phyloP scores from a whole-genome alignment of 768 basidiomycete genomes.

The Russula brevipes region DNA sequence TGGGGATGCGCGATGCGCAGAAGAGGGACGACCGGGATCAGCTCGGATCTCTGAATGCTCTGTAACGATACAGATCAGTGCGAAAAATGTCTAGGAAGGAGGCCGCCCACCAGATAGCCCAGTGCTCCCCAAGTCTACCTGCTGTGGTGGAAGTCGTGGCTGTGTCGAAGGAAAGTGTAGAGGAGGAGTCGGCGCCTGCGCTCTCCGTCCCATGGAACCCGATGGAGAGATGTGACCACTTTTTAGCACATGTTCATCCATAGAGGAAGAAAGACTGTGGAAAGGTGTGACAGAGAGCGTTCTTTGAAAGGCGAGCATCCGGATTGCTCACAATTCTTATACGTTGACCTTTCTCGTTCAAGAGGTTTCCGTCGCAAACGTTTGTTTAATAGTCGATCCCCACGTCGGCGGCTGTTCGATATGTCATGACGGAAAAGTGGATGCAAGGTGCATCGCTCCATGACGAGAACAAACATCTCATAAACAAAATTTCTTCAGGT shows the following conservation, averaged over 20 bases:
- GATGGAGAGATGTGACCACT: conserved; percentile 8
- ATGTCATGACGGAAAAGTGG: neutral
- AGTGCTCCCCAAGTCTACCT: neutral
- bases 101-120: conserved; percentile 3
- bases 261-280: conserved; percentile 10
- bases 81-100: neutral
- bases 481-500: conserved; percentile 10
- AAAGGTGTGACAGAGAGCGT: conserved; percentile 9
- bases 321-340: conserved; percentile 10
- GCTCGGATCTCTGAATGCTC: neutral
- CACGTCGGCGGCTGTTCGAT: conserved; percentile 9
- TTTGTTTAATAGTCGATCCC: conserved; percentile 15
- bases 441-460: conserved; percentile 5
- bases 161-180: neutral
- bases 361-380: neutral
- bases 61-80: neutral
- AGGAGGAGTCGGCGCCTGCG: conserved; percentile 11
- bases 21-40: neutral
- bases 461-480: conserved; percentile 8
- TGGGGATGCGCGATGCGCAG: neutral
- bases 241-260: conserved; percentile 18
- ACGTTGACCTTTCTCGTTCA: neutral
- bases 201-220: conserved; percentile 5
- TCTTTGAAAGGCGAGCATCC: conserved; percentile 12
- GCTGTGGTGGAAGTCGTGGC: neutral